phyloP scores from a whole-genome alignment of 768 basidiomycete genomes.

The Fomitopsis serialis region DNA sequence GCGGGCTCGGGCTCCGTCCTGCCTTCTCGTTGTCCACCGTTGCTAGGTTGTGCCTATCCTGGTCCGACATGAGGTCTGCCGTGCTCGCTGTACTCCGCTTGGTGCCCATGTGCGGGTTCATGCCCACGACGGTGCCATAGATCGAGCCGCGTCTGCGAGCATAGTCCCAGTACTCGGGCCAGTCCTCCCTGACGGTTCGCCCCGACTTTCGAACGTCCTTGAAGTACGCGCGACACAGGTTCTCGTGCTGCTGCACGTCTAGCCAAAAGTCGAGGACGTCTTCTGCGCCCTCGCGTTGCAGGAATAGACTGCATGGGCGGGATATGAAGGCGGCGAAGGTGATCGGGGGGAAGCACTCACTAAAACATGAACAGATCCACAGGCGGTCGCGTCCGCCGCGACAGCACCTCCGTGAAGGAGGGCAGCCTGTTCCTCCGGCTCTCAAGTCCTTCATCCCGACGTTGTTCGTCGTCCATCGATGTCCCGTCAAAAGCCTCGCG shows the following conservation, averaged over 20 bases:
- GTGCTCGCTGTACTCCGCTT: constrained; percentile 84
- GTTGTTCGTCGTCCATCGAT: constrained; percentile 28
- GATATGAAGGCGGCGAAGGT: not conserved
- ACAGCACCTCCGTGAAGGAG: constrained; percentile 88
- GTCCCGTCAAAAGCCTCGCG: not conserved
- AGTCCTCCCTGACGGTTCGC: constrained; percentile 88
- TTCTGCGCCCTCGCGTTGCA: constrained; percentile 93
- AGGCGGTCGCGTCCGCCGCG: constrained; percentile 85
- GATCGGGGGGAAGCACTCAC: constrained; percentile 45
- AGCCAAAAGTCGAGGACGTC: constrained; percentile 99
- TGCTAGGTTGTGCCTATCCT: constrained; percentile 63
- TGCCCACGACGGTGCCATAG: constrained; percentile 84
- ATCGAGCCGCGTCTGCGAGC: constrained; percentile 89
- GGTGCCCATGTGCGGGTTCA: constrained; percentile 50
- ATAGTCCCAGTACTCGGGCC: constrained; percentile 98
- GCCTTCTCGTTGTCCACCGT: constrained; percentile 44
- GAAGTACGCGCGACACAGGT: constrained; percentile 97
- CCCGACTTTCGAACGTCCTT: constrained; percentile 97
- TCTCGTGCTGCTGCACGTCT: constrained; percentile 98
- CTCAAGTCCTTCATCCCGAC: constrained; percentile 69
- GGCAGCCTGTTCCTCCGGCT: constrained; percentile 74
- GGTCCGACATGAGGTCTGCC: constrained; percentile 62
- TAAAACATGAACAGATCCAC: constrained; percentile 99
- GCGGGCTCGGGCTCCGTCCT: constrained; percentile 55
- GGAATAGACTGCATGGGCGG: constrained; percentile 62